Evolutionary conservation across 225 moss, liverwort and hornwort species (phyloP).

Genomic region (Pleurozium schreberi): DNA sequence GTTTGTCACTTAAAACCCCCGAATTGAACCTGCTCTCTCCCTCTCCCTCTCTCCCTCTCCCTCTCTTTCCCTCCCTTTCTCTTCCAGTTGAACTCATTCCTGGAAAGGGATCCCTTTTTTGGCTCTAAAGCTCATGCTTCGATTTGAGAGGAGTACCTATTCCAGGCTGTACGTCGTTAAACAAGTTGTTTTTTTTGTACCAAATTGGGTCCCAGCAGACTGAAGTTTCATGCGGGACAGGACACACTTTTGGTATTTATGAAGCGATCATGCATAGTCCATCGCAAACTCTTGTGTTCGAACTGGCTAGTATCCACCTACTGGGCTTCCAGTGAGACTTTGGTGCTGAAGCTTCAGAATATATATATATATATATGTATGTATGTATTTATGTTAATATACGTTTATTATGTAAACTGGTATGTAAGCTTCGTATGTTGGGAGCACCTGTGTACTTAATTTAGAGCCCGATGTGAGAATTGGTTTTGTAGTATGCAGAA

Average conservation of each 20-base stretch:
- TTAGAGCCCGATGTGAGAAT: neutral
- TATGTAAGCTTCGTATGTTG: neutral
- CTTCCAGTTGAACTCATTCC: neutral
- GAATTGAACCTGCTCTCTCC: too few relatives aligned
- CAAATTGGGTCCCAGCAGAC: neutral
- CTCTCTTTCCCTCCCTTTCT: too few relatives aligned
- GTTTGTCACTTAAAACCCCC: constrained; percentile 23
- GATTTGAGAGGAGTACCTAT: neutral
- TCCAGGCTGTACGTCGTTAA: neutral
- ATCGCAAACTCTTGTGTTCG: neutral
- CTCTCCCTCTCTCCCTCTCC: too few relatives aligned
- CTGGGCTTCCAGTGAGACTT: neutral
- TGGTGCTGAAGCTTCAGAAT: neutral
- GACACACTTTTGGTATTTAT: neutral
- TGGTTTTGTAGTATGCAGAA: neutral
- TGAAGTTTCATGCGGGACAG: neutral
- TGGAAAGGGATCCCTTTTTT: neutral
- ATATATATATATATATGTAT: too few relatives aligned
- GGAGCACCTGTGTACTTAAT: neutral
- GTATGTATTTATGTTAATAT: neutral
- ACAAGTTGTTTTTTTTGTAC: neutral
- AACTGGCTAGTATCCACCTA: neutral
- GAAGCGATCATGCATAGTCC: neutral
- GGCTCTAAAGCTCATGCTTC: neutral
- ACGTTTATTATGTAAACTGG: neutral